Conservation (phyloP, 257 asterid genomes). For the Primulina tabacum region DNA sequence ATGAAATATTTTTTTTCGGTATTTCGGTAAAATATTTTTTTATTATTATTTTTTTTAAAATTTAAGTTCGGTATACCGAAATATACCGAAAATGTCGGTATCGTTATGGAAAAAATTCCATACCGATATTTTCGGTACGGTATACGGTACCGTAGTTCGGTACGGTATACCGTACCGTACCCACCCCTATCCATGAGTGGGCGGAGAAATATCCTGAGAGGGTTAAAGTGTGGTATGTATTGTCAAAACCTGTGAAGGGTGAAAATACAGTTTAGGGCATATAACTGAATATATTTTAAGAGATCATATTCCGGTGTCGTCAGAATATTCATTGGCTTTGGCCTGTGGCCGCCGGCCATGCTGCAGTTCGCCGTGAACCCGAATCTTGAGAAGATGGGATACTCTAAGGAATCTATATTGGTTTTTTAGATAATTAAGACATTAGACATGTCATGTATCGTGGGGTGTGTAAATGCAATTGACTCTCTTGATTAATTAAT, state of each 20-base stretch:
- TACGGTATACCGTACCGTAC: too few species aligned
- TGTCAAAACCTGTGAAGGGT: conserved; percentile 47
- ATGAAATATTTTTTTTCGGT: too few species aligned
- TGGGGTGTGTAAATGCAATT: too few species aligned
- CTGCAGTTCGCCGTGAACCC: conserved; percentile 81
- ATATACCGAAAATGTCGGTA: too few species aligned
- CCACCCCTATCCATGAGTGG: conserved; percentile 80
- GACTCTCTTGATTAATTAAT: too few species aligned
- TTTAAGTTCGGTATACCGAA: too few species aligned
- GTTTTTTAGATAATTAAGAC: conserved; percentile 34
- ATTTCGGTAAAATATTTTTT: too few species aligned
- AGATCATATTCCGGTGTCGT: conserved; percentile 61
- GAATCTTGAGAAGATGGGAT: conserved; percentile 92
- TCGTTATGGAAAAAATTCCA: too few species aligned
- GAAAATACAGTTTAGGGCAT: conserved; percentile 69
- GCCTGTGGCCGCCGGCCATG: conserved; percentile 97
- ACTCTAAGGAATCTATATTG: conserved; percentile 63
- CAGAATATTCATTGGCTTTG: conserved; percentile 54
- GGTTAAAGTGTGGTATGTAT: conserved; percentile 85
- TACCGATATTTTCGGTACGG: too few species aligned
- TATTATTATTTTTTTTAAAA: too few species aligned
- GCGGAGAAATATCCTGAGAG: conserved; percentile 50
- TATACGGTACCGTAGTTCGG: too few species aligned
- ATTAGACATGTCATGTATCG: too few species aligned
- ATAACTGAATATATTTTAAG: conserved; percentile 55